A percentile compares a stretch with the other conserved stretches of the same genome.
Evolutionary conservation across 306 rosid genomes (phyloP).

Genomic region (Abrus pulchellus): DNA sequence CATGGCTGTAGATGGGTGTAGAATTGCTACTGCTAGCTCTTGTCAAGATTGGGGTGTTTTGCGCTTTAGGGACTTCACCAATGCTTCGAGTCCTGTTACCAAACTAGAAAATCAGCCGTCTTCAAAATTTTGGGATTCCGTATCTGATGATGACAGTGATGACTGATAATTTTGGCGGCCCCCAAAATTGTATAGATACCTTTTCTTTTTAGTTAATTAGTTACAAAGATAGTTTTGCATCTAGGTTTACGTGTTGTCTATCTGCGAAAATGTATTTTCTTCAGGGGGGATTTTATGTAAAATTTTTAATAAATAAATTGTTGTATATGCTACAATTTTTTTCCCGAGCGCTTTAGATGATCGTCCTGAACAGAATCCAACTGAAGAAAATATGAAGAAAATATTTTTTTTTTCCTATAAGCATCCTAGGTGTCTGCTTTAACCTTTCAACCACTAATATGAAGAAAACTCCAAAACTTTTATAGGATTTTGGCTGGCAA

Average conservation of each 20-base stretch:
- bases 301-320: too few species aligned
- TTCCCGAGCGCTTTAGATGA: too few species aligned
- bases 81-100: conserved; percentile 53
- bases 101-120: conserved; percentile 41
- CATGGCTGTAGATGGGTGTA: conserved; percentile 71
- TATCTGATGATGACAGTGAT: conserved; percentile 42
- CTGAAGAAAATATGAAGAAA: neutral
- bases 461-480: conserved; percentile 16
- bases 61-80: conserved; percentile 60
- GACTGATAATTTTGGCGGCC: neutral
- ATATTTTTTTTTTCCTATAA: neutral
- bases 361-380: too few species aligned
- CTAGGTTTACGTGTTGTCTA: too few species aligned
- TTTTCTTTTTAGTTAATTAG: too few species aligned
- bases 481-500: conserved; percentile 40
- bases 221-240: too few species aligned
- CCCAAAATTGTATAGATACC: neutral
- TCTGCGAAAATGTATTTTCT: too few species aligned
- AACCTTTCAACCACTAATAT: conserved; percentile 2
- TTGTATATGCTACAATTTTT: too few species aligned
- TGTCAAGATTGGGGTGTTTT: conserved; percentile 39
- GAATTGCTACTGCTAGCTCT: conserved; percentile 58
- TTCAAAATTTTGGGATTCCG: conserved; percentile 75
- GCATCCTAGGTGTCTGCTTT: neutral
- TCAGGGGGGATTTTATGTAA: too few species aligned